These are phyloP conservation scores for Geotrichum bryndzae DNA, from an alignment of 1,139 yeast genomes.

Conservation along the genomic window DNA sequence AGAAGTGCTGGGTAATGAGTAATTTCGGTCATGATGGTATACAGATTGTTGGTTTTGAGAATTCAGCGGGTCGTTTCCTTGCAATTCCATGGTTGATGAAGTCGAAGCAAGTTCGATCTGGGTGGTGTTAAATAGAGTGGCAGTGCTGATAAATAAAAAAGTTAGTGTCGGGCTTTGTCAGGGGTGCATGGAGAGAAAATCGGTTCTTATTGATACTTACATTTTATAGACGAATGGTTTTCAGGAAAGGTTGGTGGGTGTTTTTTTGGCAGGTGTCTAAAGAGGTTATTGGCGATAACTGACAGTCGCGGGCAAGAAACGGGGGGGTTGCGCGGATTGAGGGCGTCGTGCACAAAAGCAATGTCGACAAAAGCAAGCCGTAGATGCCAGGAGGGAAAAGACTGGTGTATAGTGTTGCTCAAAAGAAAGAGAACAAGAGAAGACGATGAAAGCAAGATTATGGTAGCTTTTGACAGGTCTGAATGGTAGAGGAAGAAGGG, in stretches of 20 bases:
- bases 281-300: neutral
- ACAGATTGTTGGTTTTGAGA: neutral
- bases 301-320: neutral
- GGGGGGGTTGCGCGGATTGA: neutral
- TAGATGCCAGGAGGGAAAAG: neutral
- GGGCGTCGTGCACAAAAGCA: neutral
- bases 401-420: neutral
- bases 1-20: slow-evolving; percentile 28
- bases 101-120: neutral
- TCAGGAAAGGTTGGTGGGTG: neutral
- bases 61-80: neutral
- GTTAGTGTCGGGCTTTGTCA: neutral
- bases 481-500: neutral
- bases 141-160: neutral
- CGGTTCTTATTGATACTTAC: neutral
- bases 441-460: neutral
- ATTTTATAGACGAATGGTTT: neutral
- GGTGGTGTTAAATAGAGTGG: neutral
- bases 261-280: neutral
- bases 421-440: neutral
- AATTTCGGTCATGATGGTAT: slow-evolving; percentile 29
- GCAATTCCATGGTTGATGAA: neutral
- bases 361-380: neutral
- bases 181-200: neutral
- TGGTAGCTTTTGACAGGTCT: neutral